phyloP scores from a whole-genome alignment of 495 filamentous ascomycete genomes.

The Penicillium bovifimosum region DNA sequence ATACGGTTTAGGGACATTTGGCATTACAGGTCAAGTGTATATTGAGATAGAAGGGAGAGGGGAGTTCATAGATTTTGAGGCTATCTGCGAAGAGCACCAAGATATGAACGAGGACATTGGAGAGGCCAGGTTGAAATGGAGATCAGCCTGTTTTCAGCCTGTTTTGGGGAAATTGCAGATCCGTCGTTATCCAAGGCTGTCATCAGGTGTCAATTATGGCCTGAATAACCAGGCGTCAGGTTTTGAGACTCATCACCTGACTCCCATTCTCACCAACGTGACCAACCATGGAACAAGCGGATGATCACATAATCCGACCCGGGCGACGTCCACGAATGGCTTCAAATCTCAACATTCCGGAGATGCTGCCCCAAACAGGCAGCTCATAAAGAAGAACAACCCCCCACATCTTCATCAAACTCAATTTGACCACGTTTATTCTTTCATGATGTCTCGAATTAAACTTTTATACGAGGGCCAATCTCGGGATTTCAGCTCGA shows the following conservation, averaged over 20 bases:
- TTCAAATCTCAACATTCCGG: neutral
- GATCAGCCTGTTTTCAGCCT: neutral
- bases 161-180: neutral
- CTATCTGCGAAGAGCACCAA: neutral
- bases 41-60: neutral
- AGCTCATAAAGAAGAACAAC: neutral
- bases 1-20: slow-evolving; percentile 31
- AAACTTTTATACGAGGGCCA: slow-evolving; percentile 2
- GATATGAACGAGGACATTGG: neutral
- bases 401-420: slow-evolving; percentile 1
- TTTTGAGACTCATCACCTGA: neutral
- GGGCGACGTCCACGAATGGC: too few species aligned
- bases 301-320: neutral
- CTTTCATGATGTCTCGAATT: neutral
- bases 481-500: slow-evolving; percentile 9
- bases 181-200: neutral
- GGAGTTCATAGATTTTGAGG: too few species aligned
- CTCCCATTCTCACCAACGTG: neutral
- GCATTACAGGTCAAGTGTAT: neutral
- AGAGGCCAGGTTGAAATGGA: neutral
- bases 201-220: neutral
- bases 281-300: neutral
- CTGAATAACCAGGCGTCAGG: neutral
- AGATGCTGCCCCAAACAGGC: neutral
- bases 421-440: neutral